Conservation (phyloP, 129 eudicot genomes). For the Flaveria robusta region DNA sequence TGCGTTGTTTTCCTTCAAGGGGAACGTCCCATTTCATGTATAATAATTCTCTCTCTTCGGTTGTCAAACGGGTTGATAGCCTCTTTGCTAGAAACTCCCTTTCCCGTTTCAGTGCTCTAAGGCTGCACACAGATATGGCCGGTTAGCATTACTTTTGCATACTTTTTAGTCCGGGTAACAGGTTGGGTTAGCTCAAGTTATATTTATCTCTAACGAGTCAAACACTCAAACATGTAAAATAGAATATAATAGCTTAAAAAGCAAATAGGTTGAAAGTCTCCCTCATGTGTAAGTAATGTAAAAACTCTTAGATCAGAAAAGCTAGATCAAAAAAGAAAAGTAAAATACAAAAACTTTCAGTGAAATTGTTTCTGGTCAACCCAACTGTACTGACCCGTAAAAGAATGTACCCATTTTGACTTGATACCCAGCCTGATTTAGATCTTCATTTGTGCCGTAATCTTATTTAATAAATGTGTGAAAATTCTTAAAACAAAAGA, state of each 20-base stretch:
- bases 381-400: too few relatives aligned
- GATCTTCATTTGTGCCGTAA: too few relatives aligned
- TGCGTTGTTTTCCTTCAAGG: constrained; percentile 86
- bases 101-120: constrained; percentile 80
- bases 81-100: constrained; percentile 91
- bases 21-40: constrained; percentile 95
- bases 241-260: background rate
- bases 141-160: background rate
- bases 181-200: background rate
- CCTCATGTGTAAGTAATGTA: background rate
- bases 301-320: background rate
- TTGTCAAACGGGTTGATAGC: constrained; percentile 58
- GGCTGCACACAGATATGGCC: constrained; percentile 38
- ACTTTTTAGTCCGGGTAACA: background rate
- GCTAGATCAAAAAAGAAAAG: background rate
- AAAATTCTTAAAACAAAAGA: background rate
- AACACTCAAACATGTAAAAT: background rate
- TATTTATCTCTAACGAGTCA: background rate
- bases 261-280: background rate
- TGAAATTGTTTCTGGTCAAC: background rate
- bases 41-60: constrained; percentile 71
- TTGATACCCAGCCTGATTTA: background rate
- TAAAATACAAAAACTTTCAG: background rate
- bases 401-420: background rate
- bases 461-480: too few relatives aligned